Evolutionary conservation across 441 rosid species (phyloP).

Genomic region (Pelargonium fulgidum): DNA sequence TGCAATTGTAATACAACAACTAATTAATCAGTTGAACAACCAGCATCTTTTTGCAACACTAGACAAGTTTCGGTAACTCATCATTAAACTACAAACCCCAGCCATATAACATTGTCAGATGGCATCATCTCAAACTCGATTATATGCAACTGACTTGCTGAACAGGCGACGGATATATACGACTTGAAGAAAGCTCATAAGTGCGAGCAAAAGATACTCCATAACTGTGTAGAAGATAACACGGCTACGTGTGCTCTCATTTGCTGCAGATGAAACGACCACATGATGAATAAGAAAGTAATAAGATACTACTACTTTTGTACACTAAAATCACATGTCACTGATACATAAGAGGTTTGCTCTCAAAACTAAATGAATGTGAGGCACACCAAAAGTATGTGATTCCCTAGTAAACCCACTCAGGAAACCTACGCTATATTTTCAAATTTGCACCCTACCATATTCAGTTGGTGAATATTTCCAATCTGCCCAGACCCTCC

Average conservation of each 20-base stretch:
- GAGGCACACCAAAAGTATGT: too few species aligned
- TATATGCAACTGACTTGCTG: slow-evolving; percentile 89
- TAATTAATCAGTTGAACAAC: too few species aligned
- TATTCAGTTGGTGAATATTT: too few species aligned
- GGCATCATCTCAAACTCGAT: slow-evolving; percentile 39
- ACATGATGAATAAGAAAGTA: background rate
- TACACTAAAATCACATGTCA: background rate
- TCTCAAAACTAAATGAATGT: too few species aligned
- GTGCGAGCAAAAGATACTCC: slow-evolving; percentile 67
- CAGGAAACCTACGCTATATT: too few species aligned
- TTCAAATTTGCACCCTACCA: too few species aligned
- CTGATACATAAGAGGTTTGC: background rate
- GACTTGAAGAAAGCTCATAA: slow-evolving; percentile 68
- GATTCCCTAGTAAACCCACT: too few species aligned
- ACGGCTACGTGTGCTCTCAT: slow-evolving; percentile 82
- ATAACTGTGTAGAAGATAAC: slow-evolving; percentile 75
- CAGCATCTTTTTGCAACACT: too few species aligned
- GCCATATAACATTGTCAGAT: background rate
- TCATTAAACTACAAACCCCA: too few species aligned
- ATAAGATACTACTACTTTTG: background rate
- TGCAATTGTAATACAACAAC: too few species aligned
- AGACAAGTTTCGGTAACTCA: too few species aligned
- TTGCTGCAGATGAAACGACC: slow-evolving; percentile 49
- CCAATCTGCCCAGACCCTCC: too few species aligned
- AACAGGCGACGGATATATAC: slow-evolving; percentile 80